Evolutionary conservation across 2,329 filamentous ascomycete genomes (phyloP), one percentile per base, ranked within the genome.

Genomic region (Aspergillus caelatus): DNA sequence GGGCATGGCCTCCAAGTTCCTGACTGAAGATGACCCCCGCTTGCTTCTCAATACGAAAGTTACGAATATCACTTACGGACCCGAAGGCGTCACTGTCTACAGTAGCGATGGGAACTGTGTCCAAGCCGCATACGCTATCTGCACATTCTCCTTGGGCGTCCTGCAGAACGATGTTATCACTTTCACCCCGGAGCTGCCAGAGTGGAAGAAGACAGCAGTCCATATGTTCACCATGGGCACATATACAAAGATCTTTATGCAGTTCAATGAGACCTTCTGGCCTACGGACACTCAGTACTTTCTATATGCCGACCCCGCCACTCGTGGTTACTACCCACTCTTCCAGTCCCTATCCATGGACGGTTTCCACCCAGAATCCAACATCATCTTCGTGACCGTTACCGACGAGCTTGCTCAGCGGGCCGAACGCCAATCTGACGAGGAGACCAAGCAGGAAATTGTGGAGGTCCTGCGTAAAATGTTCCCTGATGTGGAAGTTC

Each of bases 171-270:
- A 87, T 3, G 81, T 78, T 0, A 82, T 91, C 3, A 74, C 76
- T 0, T 91, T 91, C 70, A 73, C 79, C 9, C 89, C 89, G 0
- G 70, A 77, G 8, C 79, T 91, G 0, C 89, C 89, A 0, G 74
- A 75, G 7, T 91, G 88, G 89, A 91, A 91, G 74, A 79, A 83
- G 16, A 82, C 82, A 3, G 85, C 87, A 0, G 89, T 91, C 58
- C 82, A 85, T 3, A 86, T 84, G 43, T 90, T 91, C 72, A 80
- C 82, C 65, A 91, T 91, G 85, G 89, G 86, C 8, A 91, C 88
- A 0, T 92, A 91, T 76, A 91, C 88, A 58, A 92, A 92, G 72
- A 86, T 91, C 65, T 91, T 91, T 76, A 78, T 89, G 64, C 89
- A 91, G 65, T 91, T 91, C 75, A 79, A 88, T 64, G 80, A 88